A percentile compares a stretch with the other conserved stretches of the same genome.
These are phyloP conservation scores for Albophoma yamanashiensis DNA, from an alignment of 2,329 filamentous ascomycete species.

Conservation along the genomic window DNA sequence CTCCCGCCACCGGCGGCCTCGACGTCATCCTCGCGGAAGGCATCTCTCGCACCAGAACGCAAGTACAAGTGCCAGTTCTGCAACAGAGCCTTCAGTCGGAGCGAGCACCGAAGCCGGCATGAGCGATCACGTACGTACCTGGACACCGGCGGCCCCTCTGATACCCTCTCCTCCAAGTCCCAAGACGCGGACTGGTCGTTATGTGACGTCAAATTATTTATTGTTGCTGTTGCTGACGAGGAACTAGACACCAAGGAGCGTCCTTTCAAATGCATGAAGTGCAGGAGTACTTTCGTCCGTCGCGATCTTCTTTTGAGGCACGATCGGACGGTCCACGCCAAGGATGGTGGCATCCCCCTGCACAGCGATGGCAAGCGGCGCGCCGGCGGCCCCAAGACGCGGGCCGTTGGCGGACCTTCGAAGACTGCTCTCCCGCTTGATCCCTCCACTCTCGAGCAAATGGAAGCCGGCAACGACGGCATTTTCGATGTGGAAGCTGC, in stretches of 20 bases:
- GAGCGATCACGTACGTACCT: slow-evolving; percentile 87
- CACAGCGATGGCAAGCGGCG: slow-evolving; percentile 91
- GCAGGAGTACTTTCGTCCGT: slow-evolving; percentile 94
- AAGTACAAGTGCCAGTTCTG: slow-evolving; percentile 99
- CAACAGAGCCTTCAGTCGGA: slow-evolving; percentile 92
- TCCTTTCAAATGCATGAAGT: slow-evolving; percentile 98
- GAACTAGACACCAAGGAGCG: slow-evolving; percentile 88
- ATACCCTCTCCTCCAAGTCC: background rate
- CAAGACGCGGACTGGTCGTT: no score
- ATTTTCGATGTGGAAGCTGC: slow-evolving; percentile 95
- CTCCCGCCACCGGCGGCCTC: slow-evolving; percentile 54
- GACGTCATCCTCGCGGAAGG: slow-evolving; percentile 64
- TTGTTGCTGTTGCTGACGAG: slow-evolving; percentile 2
- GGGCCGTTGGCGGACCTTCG: slow-evolving; percentile 51
- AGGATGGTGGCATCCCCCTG: slow-evolving; percentile 88
- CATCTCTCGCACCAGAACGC: slow-evolving; percentile 74
- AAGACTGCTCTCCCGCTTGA: slow-evolving; percentile 75
- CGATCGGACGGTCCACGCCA: slow-evolving; percentile 96
- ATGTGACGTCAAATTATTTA: background rate
- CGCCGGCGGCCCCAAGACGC: slow-evolving; percentile 56
- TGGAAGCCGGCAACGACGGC: slow-evolving; percentile 81
- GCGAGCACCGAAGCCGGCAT: slow-evolving; percentile 92
- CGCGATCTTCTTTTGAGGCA: slow-evolving; percentile 93
- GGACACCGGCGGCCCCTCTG: background rate
- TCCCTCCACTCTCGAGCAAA: slow-evolving; percentile 78